Base-by-base conservation (phyloP, 306 rosid genomes). In the Astragalus glycyphyllos region DNA sequence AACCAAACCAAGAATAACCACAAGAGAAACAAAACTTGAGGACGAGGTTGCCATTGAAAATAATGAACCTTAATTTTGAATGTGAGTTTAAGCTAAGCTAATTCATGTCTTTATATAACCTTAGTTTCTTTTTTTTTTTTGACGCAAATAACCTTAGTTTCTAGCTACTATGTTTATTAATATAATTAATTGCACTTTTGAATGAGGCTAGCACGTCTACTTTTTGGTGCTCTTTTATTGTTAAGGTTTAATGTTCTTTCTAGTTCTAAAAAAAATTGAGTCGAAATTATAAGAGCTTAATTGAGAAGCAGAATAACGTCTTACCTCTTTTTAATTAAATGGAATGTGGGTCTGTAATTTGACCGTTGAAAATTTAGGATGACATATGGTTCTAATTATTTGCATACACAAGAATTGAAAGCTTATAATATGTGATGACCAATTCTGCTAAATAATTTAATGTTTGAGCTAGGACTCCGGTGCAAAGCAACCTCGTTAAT, bases 161-260 rank as follows among this genome's bases (percentile, higher is more conserved):
- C 31, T 26, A 47, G 26, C 11, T 35, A 35, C 40, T 5, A 26
- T 55, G 14, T 55, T 11, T n/a, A 11, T 55, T 11, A 34, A 29
- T 41, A 16, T 58, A 42, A 29, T 58, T 68, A 42, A 29, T 58
- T 68, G 61, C 42, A 14, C 55, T 9, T 17, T 17, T 20, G 64
- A 7, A 23, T 14, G 6, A 38, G 13, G n/a, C 41, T 48, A 34
- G 34, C 7, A 49, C 8, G 14, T 61, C 69, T 41, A 15, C 20
- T 34, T 46, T 57, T 10, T 16, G 64, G 48, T 68, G 75, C 69
- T 59, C 38, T 48, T 75, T 68, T 58, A 68, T 76, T 76, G 38
- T n/a, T n/a, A 59, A 59, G 12, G 16, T 6, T 69, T 76, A 35
- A 68, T 68, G 63, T 58, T 35, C n/a, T 57, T 58, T 35, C n/a